phyloP scores from a whole-genome alignment of 345 rosid genomes.

The Dimocarpus longan region DNA sequence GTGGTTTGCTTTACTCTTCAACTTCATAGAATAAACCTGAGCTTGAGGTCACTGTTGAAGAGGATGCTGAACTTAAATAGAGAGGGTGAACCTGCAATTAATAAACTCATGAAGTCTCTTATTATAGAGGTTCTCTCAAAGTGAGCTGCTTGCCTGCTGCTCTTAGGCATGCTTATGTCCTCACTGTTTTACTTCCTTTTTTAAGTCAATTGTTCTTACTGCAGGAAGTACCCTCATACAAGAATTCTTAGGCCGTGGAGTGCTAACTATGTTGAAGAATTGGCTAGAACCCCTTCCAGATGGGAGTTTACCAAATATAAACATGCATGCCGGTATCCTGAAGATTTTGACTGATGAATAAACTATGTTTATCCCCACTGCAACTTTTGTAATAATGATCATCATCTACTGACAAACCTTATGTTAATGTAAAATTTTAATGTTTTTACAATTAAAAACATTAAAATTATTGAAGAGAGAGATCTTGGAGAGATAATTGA shows the following conservation, averaged over 20 bases:
- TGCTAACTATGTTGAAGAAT: constrained; percentile 73
- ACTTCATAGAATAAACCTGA: no score
- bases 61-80: no score
- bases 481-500: constrained; percentile 86
- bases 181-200: not conserved
- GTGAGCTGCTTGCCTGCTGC: constrained; percentile 47
- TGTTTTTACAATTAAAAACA: no score
- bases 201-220: constrained; percentile 13
- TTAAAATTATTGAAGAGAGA: constrained; percentile 86
- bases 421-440: constrained; percentile 8
- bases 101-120: no score
- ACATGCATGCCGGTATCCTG: constrained; percentile 88
- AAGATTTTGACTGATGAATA: constrained; percentile 70
- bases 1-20: no score
- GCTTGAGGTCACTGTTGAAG: no score
- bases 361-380: no score
- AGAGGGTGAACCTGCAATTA: no score
- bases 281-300: constrained; percentile 99
- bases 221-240: constrained; percentile 92
- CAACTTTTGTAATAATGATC: no score
- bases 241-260: constrained; percentile 95
- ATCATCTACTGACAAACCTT: no score
- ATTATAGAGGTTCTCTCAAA: no score
- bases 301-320: constrained; percentile 92
- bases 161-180: not conserved